Evolutionary conservation across 257 asterid genomes (phyloP), one percentile per base, ranked within the genome.

Genomic region (Salvia rosmarinus): DNA sequence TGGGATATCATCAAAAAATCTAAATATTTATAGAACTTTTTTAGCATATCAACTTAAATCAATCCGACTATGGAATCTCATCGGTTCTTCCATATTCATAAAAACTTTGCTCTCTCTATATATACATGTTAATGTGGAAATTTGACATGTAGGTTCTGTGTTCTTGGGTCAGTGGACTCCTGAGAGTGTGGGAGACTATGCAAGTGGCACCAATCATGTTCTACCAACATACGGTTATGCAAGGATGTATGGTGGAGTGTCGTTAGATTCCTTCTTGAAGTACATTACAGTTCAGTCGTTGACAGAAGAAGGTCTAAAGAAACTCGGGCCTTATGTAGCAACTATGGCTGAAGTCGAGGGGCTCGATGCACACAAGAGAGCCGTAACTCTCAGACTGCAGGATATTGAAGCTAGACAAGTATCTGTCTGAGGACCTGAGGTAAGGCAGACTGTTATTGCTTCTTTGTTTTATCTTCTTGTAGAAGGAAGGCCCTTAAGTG

Each of bases 181-280:
- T 1, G 70, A 64, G 70, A 64, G 70, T 43, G 70, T 64, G 42
- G 70, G 70, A 43, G 70, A 64, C 70, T 44, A 91, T 61, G 99
- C 99, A 56, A 91, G 99, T 47, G 98, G 99, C 60, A 91, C 97
- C 16, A 95, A 95, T 72, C 96, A 91, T 49, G 99, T 91, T 55
- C 95, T 95, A 81, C 98, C 99, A 43, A 94, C 99, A 7, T 95
- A 95, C 9, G 99, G 98, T 9, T 95, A 89, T 59, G 96, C 99
- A 42, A 83, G 95, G 43, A 95, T 91, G 98, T 95, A 95, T 12
- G 77, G 98, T 44, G 97, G 97, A 46, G 95, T 93, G 47, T 83
- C 90, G 43, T 80, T 93, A 75, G 97, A 93, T 86, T 89, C 98
- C 9, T 93, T 93, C 87, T 81, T 90, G 74, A 93, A 90, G 79